Conservation (phyloP, 306 rosid species). For the Rosa persica region DNA sequence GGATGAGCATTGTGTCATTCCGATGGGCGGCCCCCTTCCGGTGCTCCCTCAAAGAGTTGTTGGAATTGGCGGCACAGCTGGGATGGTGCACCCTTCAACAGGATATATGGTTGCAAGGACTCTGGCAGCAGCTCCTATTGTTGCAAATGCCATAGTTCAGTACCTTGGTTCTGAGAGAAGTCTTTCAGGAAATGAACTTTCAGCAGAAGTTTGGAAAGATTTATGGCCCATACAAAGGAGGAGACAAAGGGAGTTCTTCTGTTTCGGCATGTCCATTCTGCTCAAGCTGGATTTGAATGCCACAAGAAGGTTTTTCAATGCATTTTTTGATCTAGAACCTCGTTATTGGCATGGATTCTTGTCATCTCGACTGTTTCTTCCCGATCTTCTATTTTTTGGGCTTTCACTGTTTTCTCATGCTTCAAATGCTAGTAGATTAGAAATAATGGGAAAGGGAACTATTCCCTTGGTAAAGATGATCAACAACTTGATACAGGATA, state of each 20-base stretch:
- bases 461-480: conserved; percentile 90
- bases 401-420: conserved; percentile 90
- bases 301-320: conserved; percentile 81
- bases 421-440: conserved; percentile 78
- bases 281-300: conserved; percentile 90
- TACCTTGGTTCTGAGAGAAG: conserved; percentile 60
- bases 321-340: conserved; percentile 94
- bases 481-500: conserved; percentile 82
- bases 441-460: conserved; percentile 97
- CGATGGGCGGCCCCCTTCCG: conserved; percentile 97
- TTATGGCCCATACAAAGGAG: conserved; percentile 92
- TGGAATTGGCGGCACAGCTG: conserved; percentile 98
- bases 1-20: conserved; percentile 94
- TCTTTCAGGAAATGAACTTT: conserved; percentile 54
- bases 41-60: conserved; percentile 93
- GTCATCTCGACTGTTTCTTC: conserved; percentile 91
- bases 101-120: conserved; percentile 99
- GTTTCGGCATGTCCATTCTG: conserved; percentile 95
- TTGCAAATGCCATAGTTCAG: conserved; percentile 78
- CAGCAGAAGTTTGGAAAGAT: conserved; percentile 82
- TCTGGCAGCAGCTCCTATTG: conserved; percentile 89
- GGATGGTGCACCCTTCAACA: conserved; percentile 99
- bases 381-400: conserved; percentile 75
- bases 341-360: conserved; percentile 96
- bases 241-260: conserved; percentile 96